phyloP scores from a whole-genome alignment of 2,329 filamentous ascomycete genomes.

The Fusarium fracticaudum region DNA sequence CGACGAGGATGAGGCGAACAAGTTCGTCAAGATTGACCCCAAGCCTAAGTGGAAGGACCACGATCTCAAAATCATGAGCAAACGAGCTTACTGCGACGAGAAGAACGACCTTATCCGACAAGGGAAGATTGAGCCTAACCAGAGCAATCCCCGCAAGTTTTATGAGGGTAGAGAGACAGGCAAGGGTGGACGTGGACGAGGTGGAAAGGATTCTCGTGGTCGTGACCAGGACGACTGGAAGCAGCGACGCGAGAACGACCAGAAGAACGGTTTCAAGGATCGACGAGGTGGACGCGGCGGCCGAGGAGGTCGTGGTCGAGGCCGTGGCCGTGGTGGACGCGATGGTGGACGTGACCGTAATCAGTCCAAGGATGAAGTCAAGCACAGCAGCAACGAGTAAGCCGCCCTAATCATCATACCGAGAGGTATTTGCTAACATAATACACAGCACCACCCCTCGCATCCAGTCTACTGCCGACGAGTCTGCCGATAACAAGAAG shows the following conservation, averaged over 20 bases:
- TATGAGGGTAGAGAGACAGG: constrained; percentile 58
- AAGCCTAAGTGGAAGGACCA: constrained; percentile 86
- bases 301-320: constrained; percentile 56
- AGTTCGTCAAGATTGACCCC: constrained; percentile 82
- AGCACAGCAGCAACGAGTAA: constrained; percentile 43
- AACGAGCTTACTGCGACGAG: constrained; percentile 85
- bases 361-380: constrained; percentile 41
- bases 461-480: constrained; percentile 57
- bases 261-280: constrained; percentile 66
- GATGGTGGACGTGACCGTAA: constrained; percentile 54
- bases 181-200: constrained; percentile 52
- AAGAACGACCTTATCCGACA: constrained; percentile 77
- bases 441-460: constrained; percentile 44
- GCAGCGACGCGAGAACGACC: constrained; percentile 69
- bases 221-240: constrained; percentile 69
- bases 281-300: constrained; percentile 56
- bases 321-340: constrained; percentile 52
- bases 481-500: constrained; percentile 58
- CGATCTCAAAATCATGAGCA: constrained; percentile 84
- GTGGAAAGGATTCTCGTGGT: constrained; percentile 50
- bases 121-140: constrained; percentile 72
- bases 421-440: constrained; percentile 21
- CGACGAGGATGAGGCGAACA: constrained; percentile 78
- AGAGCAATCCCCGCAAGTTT: constrained; percentile 54
- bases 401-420: background rate